Base-by-base conservation (phyloP, 78 protist species). In the Dictyostelium capitatum region DNA sequence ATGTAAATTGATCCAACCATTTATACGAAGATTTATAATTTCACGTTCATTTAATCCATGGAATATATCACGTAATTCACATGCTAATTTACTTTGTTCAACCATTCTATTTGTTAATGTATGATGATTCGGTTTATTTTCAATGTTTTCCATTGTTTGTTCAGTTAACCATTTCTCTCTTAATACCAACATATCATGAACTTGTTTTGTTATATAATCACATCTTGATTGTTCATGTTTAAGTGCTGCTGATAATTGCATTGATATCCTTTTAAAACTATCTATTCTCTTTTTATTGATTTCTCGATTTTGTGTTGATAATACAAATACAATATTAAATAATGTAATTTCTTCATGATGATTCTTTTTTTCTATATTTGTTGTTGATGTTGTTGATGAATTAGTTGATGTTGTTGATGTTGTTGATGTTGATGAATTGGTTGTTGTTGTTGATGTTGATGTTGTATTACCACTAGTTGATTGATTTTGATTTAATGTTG, bases 161-260 rank as follows among this genome's bases (percentile, higher is more conserved):
- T 87, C 93, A 6, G 84, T 77, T 82, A 87, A 32, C 93, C 93
- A 87, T 46, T 72, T 51, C 47, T 87, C 93, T 51, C 93, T 54
- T 3, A 87, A 15, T 20, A 37, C 25, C 67, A 87, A 30, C 57
- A 87, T 87, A 14, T 87, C 93, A 37, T 87, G 93, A 15, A 77
- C 93, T 77, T 87, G 93, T 20, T 87, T 73, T 0, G 93, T 53
- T 1, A 87, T 77, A 77, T 87, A 87, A 14, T 51, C 50, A 77
- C 93, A 87, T 65, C 93, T 72, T 2, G 32, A 6, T 77, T 87
- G 93, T 50, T 87, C 93, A 77, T 87, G 93, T 77, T 77, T 74
- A 10, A 87, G 20, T 17, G 93, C 93, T 32, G 93, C 51, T 48
- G 93, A 82, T 5, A 87, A 62, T 62, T 87, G 81, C 73, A 87